Evolutionary conservation across 345 rosid species (phyloP), one percentile per base, ranked within the genome.

Genomic region (Rhodomyrtus tomentosa): DNA sequence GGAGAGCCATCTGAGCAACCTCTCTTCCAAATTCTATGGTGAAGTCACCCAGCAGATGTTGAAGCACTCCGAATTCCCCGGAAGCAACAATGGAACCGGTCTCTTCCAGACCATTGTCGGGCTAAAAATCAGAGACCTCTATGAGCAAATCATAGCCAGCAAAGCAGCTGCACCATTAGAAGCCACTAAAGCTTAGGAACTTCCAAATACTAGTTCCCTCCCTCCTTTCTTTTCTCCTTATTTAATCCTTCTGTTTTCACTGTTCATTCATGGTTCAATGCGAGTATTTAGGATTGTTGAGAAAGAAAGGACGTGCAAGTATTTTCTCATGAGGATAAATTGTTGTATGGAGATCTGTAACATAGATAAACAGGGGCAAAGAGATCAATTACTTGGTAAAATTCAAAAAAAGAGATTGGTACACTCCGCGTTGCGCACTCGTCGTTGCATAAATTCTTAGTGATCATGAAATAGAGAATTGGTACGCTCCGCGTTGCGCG

Each of bases 31-130:
- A 89, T 97, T 94, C 91, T 95, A 97, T 36, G 98, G 98, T 1
- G 99, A 97, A 87, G 94, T 95, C 2, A 95, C 99, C 50, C 99
- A 97, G 85, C 99, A 97, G 86, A 91, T 97, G 98, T 88, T 97
- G 91, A 97, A 95, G 88, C 98, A 95, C 86, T 72, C 95, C 7
- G 99, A 97, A 87, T 97, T 97, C 92, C 99, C 99, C 0, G 98
- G 99, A 25, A 97, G 99, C 87, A 97, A 90, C 95, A 97, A 97
- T 6, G 99, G 98, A 25, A 97, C 99, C 1, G 98, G 99, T 53
- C 94, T 95, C 12, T 97, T 95, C 92, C 98, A 97, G 84, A 97
- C 99, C 84, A 92, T 97, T 48, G 89, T 92, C 22, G 99, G 99
- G 13, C 88, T 95, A 87, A 97, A 97, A 90, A 95, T 97, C 74